A percentile compares a stretch with the other conserved stretches of the same genome.
phyloP scores from a whole-genome alignment of 345 rosid species.

The Populus simonii region DNA sequence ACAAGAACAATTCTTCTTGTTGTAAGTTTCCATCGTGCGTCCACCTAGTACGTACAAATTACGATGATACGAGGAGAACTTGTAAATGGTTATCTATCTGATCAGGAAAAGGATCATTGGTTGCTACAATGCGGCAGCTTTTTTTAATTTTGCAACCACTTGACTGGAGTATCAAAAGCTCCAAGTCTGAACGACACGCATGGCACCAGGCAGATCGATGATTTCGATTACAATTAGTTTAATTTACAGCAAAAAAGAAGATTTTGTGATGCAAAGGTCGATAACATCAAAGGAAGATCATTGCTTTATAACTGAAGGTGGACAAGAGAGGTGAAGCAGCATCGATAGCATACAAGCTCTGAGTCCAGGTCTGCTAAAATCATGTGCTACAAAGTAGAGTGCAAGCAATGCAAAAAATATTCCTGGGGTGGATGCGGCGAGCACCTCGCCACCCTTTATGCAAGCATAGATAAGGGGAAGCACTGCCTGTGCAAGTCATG shows the following conservation, averaged over 20 bases:
- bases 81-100: no score
- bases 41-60: no score
- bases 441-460: conserved; percentile 37
- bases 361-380: not conserved
- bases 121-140: no score
- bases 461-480: conserved; percentile 45
- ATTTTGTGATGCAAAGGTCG: not conserved
- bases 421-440: conserved; percentile 54
- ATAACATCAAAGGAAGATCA: conserved; percentile 4
- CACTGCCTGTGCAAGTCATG: conserved; percentile 57
- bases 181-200: no score
- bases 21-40: not conserved
- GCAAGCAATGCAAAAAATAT: conserved; percentile 45
- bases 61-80: no score
- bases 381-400: conserved; percentile 48
- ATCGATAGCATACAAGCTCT: not conserved
- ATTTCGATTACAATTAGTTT: not conserved
- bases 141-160: no score
- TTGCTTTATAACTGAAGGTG: not conserved
- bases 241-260: not conserved
- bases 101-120: no score
- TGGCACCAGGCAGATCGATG: not conserved
- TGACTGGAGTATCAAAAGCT: no score
- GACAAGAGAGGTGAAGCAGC: not conserved
- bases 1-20: not conserved